Evolutionary conservation across 1,139 yeast genomes (phyloP).

Genomic region (Suhomyces atakaporum): DNA sequence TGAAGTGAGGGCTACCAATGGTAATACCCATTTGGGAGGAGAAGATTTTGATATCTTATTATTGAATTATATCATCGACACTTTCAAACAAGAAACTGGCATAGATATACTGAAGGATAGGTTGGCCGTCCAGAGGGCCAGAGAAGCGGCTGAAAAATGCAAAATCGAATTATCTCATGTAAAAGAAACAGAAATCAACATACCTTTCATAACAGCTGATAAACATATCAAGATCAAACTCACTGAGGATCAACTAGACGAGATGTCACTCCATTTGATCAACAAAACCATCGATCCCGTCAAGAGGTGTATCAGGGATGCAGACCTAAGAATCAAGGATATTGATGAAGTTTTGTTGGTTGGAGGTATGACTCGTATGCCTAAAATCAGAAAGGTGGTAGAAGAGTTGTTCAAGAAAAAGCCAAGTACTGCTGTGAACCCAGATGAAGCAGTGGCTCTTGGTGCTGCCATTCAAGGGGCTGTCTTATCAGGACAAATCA

Average conservation of each 20-base stretch:
- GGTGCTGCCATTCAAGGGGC: slow-evolving; percentile 90
- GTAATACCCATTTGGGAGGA: slow-evolving; percentile 83
- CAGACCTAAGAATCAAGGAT: slow-evolving; percentile 61
- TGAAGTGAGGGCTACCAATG: slow-evolving; percentile 81
- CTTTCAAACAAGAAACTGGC: slow-evolving; percentile 47
- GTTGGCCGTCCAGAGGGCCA: slow-evolving; percentile 62
- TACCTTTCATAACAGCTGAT: slow-evolving; percentile 61
- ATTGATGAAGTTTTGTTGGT: slow-evolving; percentile 73
- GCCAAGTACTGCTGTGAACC: slow-evolving; percentile 70
- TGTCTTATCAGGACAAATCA: slow-evolving; percentile 66
- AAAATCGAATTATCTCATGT: slow-evolving; percentile 72
- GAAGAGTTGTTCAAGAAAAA: slow-evolving; percentile 55
- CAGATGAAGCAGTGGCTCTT: slow-evolving; percentile 82
- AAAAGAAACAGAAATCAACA: slow-evolving; percentile 53
- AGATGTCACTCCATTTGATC: slow-evolving; percentile 61
- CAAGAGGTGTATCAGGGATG: slow-evolving; percentile 67
- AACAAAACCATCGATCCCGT: slow-evolving; percentile 66
- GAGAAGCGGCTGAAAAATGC: slow-evolving; percentile 71
- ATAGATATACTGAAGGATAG: slow-evolving; percentile 46
- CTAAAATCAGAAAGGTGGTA: slow-evolving; percentile 62
- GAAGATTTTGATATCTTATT: slow-evolving; percentile 75
- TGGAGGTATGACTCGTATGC: slow-evolving; percentile 90
- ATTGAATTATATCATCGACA: slow-evolving; percentile 52
- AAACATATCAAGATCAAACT: slow-evolving; percentile 53
- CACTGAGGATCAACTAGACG: slow-evolving; percentile 65